These are phyloP conservation scores for Lichtheimia corymbifera DNA, from an alignment of 371 early-diverging fungal species.

Conservation along the genomic window DNA sequence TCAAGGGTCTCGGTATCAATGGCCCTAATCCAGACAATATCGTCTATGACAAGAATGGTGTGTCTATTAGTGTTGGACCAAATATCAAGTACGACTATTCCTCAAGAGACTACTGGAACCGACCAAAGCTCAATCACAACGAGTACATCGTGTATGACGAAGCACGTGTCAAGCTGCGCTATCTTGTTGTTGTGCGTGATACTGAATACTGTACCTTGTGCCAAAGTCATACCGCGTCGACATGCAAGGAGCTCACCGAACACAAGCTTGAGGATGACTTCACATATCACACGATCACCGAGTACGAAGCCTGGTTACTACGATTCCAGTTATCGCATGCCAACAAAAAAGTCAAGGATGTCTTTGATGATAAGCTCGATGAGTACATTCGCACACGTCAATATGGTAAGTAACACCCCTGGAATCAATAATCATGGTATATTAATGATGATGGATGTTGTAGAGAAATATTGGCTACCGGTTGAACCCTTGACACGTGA, in stretches of 20 bases:
- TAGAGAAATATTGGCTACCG: not conserved
- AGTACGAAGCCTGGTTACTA: conserved; percentile 25
- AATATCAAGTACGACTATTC: not conserved
- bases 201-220: conserved; percentile 46
- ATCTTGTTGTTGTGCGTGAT: conserved; percentile 52
- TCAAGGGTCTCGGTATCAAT: conserved; percentile 49
- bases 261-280: conserved; percentile 22
- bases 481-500: not conserved
- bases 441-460: not conserved
- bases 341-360: conserved; percentile 18
- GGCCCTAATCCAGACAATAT: conserved; percentile 40
- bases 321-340: conserved; percentile 25
- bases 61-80: conserved; percentile 51
- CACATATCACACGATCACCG: conserved; percentile 15
- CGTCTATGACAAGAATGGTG: conserved; percentile 35
- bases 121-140: conserved; percentile 35
- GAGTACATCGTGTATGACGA: conserved; percentile 63
- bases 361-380: conserved; percentile 27
- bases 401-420: conserved; percentile 26
- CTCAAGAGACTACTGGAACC: not conserved
- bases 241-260: not conserved
- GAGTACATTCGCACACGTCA: conserved; percentile 17
- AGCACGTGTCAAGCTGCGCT: conserved; percentile 53
- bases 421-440: not conserved
- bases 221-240: not conserved